phyloP scores from a whole-genome alignment of 768 basidiomycete genomes.

The Boletellus ananas region DNA sequence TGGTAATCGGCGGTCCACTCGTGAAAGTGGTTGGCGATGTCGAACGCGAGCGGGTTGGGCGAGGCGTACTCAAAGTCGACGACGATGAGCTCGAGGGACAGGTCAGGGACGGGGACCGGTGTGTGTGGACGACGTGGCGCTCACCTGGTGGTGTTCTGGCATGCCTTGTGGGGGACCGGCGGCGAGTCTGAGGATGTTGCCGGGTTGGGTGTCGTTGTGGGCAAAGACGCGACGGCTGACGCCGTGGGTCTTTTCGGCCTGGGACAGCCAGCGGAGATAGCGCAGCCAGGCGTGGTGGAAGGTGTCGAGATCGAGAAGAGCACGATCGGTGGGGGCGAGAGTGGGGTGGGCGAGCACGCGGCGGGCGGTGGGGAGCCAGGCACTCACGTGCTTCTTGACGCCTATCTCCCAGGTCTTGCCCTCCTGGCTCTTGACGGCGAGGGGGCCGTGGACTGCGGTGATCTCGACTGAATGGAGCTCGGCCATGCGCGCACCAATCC shows the following conservation, averaged over 20 bases:
- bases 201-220: constrained; percentile 96
- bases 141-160: constrained; percentile 75
- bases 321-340: constrained; percentile 42
- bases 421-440: constrained; percentile 36
- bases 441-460: constrained; percentile 51
- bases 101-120: background rate
- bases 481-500: constrained; percentile 93
- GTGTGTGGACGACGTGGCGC: constrained; percentile 13
- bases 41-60: constrained; percentile 88
- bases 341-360: constrained; percentile 66
- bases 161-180: constrained; percentile 44
- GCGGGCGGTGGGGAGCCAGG: constrained; percentile 70
- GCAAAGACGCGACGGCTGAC: constrained; percentile 70
- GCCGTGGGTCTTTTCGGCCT: constrained; percentile 53
- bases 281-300: constrained; percentile 63
- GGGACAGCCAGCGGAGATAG: constrained; percentile 69
- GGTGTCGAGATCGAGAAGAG: constrained; percentile 57
- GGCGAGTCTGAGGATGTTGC: constrained; percentile 79
- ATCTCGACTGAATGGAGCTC: constrained; percentile 94
- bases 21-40: constrained; percentile 95
- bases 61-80: constrained; percentile 98
- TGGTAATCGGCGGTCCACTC: constrained; percentile 97
- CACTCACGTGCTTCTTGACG: constrained; percentile 60
- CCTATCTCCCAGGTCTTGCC: constrained; percentile 54
- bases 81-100: constrained; percentile 69